Evolutionary conservation across 371 early-diverging fungal species (phyloP), one percentile per base, ranked within the genome.

Genomic region (Syncephalastrum racemosum): DNA sequence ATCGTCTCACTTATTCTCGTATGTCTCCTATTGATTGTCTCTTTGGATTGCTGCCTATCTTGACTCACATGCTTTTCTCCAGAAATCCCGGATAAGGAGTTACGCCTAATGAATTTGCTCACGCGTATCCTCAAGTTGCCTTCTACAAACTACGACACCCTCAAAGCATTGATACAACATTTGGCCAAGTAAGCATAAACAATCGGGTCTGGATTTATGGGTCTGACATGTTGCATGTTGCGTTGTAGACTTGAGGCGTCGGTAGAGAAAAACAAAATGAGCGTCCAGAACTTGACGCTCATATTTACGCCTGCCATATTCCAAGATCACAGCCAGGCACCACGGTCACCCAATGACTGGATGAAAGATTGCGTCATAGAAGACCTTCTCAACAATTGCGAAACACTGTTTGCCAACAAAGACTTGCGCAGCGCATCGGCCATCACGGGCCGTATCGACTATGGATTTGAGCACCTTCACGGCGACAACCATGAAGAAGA

Each of bases 271-370:
- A 85, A 85, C 73, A 84, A 82, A 50, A 84, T 84, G 84, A 77
- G 67, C 0, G 65, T 75, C 10, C 67, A 63, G 16, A 84, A 84
- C 56, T 22, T 84, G 2, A 78, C 79, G 0, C 59, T 84, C 50
- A 77, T 84, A 18, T 84, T 84, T 45, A 80, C 84, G 5, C 84
- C 84, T 0, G 82, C 84, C 23, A 80, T 84, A 16, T 84, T 84
- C 55, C 84, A 84, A 50, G 84, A 84, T 25, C 73, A 81, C 20
- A 82, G 75, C 46, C 75, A 77, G 27, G 68, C 71, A n/a, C 70
- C 70, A 49, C 50, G 53, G 18, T 66, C 75, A 18, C 75, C 77
- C 10, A 73, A 71, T 2, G 80, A 80, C 62, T 75, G 75, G 74
- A 60, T 58, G 12, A 67, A 60, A 16, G 80, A 80, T 27, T 74